Evolutionary conservation across 495 filamentous ascomycete species (phyloP).

Genomic region (Neurospora terricola): DNA sequence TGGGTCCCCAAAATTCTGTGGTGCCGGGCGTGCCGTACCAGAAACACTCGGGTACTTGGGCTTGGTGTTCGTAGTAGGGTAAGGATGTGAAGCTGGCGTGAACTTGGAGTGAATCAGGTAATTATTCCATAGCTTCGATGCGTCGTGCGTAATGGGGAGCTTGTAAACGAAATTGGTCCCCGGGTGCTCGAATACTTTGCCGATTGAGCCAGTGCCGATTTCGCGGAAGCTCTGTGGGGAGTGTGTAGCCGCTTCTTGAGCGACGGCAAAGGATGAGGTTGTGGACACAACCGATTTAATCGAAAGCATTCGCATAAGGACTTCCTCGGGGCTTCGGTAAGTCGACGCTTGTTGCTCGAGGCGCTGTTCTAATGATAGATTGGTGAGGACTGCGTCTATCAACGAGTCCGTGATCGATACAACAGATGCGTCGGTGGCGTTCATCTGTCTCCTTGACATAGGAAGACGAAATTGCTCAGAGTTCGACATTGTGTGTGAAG

Average conservation of each 20-base stretch:
- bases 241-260: neutral
- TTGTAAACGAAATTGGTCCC: neutral
- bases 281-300: neutral
- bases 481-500: neutral
- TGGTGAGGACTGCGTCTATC: neutral
- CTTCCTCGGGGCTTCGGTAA: neutral
- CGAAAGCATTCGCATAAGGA: neutral
- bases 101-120: too few species aligned
- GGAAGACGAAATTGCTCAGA: neutral
- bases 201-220: neutral
- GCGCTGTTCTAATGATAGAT: neutral
- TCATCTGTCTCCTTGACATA: neutral
- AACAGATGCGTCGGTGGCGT: neutral
- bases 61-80: too few species aligned
- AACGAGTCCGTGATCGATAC: neutral
- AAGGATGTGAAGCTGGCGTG: too few species aligned
- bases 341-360: neutral
- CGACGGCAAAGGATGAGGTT: neutral
- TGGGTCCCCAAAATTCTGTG: too few species aligned
- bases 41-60: too few species aligned
- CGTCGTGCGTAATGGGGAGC: neutral
- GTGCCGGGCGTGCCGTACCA: too few species aligned
- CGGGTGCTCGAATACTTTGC: neutral
- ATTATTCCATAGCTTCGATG: too few species aligned
- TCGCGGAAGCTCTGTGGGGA: neutral